These are phyloP conservation scores for Metarhizium anisopliae DNA, from an alignment of 2,329 filamentous ascomycete species.

Conservation along the genomic window DNA sequence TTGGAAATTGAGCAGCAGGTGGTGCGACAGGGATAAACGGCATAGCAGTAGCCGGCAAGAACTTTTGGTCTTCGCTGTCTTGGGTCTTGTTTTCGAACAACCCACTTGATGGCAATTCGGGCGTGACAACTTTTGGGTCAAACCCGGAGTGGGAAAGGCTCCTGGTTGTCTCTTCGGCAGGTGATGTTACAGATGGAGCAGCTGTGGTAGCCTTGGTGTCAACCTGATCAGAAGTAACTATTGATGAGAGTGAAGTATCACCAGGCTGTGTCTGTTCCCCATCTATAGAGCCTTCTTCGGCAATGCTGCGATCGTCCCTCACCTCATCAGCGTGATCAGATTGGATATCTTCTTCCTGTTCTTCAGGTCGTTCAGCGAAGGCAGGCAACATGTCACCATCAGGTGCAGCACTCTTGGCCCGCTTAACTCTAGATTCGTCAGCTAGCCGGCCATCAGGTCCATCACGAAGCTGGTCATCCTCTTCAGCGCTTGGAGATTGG, in stretches of 20 bases:
- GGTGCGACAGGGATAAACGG: conserved; percentile 49
- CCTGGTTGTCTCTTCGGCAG: conserved; percentile 38
- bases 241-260: conserved; percentile 47
- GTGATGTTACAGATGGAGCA: conserved; percentile 43
- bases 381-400: conserved; percentile 66
- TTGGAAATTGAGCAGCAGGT: conserved; percentile 11
- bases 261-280: conserved; percentile 32
- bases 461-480: conserved; percentile 17
- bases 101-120: conserved; percentile 42
- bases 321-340: conserved; percentile 9
- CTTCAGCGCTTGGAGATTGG: conserved; percentile 16
- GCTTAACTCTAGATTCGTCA: conserved; percentile 65
- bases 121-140: conserved; percentile 36
- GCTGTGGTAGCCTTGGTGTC: conserved; percentile 44
- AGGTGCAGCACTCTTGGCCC: conserved; percentile 54
- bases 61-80: conserved; percentile 36
- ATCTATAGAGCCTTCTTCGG: conserved; percentile 24
- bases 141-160: conserved; percentile 50
- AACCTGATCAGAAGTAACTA: conserved; percentile 40
- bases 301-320: conserved; percentile 13
- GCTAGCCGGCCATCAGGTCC: conserved; percentile 48
- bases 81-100: conserved; percentile 35
- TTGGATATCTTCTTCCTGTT: conserved; percentile 7
- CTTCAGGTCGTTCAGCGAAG: conserved; percentile 52
- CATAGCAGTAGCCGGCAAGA: conserved; percentile 57